Percentiles rank a stretch among this genome's conserved stretches.
Conservation (phyloP, 139 green algal genomes). For the Chlamydomonas sp. region DNA sequence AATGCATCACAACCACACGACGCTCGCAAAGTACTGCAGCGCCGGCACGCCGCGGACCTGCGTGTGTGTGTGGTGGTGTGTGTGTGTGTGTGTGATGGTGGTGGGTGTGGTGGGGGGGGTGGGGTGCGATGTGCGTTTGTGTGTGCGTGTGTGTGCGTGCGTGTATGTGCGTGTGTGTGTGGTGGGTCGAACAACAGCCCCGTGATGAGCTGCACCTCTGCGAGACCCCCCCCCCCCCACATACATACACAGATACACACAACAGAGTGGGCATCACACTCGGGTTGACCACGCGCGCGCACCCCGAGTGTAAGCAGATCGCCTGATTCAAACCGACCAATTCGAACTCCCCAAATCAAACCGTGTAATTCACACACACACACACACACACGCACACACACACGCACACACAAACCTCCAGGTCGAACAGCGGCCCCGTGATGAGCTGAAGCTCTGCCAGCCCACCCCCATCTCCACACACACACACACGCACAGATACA, state of each 20-base stretch:
- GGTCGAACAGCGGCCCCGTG: neutral
- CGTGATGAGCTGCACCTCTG: no score
- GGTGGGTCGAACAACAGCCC: neutral
- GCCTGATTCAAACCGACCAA: neutral
- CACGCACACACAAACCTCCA: no score
- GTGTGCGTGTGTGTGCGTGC: neutral
- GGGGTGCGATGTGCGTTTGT: neutral
- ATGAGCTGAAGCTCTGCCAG: no score
- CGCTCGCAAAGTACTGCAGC: conserved; percentile 86
- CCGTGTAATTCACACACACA: conserved; percentile 54
- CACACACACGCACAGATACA: no score
- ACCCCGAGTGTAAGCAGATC: neutral
- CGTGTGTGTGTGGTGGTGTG: neutral
- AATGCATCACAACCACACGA: conserved; percentile 79
- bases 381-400: no score
- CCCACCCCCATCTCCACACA: no score
- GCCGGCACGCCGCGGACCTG: conserved; percentile 74
- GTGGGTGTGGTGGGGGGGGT: neutral
- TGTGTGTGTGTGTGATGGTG: neutral
- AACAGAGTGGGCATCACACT: neutral
- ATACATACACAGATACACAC: no score
- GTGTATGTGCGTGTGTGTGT: neutral
- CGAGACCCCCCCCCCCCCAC: no score
- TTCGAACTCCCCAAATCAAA: conserved; percentile 50
- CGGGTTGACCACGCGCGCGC: no score